These are phyloP conservation scores for Solanum tarijense DNA, from an alignment of 257 asterid genomes.

Conservation along the genomic window DNA sequence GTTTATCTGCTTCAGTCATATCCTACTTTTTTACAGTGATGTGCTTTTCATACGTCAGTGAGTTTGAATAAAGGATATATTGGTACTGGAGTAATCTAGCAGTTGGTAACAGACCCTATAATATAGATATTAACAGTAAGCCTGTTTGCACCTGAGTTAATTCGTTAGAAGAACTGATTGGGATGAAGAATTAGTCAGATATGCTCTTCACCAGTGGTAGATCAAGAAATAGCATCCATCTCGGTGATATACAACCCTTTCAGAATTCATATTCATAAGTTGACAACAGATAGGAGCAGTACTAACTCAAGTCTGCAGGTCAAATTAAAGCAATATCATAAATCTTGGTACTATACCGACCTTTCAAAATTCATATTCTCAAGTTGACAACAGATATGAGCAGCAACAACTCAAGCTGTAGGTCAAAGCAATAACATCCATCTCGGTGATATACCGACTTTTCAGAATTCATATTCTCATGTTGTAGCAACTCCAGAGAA, in stretches of 20 bases:
- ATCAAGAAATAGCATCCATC: no score
- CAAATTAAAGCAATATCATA: neutral
- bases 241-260: no score
- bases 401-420: no score
- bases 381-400: no score
- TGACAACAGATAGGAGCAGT: neutral
- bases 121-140: slow-evolving; percentile 10
- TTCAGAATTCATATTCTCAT: no score
- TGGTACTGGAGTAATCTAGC: neutral
- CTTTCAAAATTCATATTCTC: neutral
- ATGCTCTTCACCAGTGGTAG: no score
- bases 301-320: neutral
- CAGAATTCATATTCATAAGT: neutral
- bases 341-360: neutral
- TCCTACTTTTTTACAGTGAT: neutral
- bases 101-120: neutral
- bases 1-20: neutral
- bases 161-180: neutral
- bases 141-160: neutral
- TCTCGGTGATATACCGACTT: no score
- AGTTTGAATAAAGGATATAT: neutral
- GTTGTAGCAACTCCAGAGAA: no score
- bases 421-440: no score
- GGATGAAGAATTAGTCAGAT: neutral
- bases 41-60: neutral